phyloP scores from a whole-genome alignment of 169 alveolate species.

The Plasmodium malariae region DNA sequence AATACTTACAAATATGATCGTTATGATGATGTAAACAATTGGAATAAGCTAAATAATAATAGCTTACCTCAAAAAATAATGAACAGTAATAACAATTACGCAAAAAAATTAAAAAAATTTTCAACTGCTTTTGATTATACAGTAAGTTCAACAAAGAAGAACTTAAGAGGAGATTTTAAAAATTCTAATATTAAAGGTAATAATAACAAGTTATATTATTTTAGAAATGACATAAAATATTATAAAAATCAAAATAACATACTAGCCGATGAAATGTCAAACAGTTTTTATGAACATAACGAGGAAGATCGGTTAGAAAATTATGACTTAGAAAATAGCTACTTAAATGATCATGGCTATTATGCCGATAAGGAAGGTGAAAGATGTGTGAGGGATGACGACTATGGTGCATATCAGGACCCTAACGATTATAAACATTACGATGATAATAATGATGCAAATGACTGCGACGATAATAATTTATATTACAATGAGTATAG shows the following conservation, averaged over 20 bases:
- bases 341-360: no score
- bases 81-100: background rate
- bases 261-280: constrained; percentile 15
- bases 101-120: background rate
- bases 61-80: background rate
- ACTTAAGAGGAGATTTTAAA: background rate
- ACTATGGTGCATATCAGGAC: background rate
- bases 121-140: background rate
- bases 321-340: background rate
- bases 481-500: background rate
- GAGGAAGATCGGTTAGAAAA: background rate
- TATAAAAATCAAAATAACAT: constrained; percentile 10
- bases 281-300: constrained; percentile 11
- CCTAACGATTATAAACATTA: background rate
- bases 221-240: constrained; percentile 8
- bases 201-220: constrained; percentile 1
- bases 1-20: background rate
- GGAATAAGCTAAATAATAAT: constrained; percentile 11
- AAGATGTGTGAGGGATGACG: background rate
- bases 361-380: constrained; percentile 10
- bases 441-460: constrained; percentile 1
- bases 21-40: background rate
- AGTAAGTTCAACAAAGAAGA: constrained; percentile 9
- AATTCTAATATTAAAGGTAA: background rate
- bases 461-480: background rate